These are phyloP conservation scores for Margaritispora aquatica DNA, from an alignment of 495 filamentous ascomycete genomes.

Conservation along the genomic window DNA sequence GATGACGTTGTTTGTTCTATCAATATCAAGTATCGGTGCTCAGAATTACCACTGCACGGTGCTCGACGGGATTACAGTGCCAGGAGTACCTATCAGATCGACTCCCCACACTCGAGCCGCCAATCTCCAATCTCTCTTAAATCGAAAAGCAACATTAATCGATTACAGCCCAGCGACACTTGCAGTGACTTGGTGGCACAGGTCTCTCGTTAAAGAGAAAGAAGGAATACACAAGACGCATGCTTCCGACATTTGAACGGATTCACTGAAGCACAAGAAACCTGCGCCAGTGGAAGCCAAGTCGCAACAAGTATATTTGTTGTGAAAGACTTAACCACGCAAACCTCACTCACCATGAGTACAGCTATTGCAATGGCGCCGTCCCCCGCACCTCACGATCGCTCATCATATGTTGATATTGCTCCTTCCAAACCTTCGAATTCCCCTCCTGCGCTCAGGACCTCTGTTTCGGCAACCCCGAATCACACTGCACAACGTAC, in stretches of 20 bases:
- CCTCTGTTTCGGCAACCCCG: conserved; percentile 32
- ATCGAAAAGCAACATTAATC: conserved; percentile 12
- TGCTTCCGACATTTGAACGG: conserved; percentile 12
- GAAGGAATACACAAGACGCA: conserved; percentile 21
- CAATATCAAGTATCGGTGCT: not conserved
- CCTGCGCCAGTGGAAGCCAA: not conserved
- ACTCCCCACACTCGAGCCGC: not conserved
- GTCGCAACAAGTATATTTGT: conserved; percentile 1
- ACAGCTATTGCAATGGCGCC: conserved; percentile 54
- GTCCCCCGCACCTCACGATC: conserved; percentile 52
- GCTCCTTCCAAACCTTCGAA: conserved; percentile 36
- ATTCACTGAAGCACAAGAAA: conserved; percentile 14
- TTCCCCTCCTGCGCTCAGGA: conserved; percentile 32
- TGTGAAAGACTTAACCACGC: not conserved
- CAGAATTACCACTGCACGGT: not conserved
- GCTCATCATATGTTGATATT: conserved; percentile 36
- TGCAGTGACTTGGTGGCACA: conserved; percentile 22
- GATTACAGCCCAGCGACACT: conserved; percentile 15
- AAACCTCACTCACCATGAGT: conserved; percentile 40
- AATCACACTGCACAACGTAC: conserved; percentile 38
- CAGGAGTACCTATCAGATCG: not conserved
- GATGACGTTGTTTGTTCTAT: not conserved
- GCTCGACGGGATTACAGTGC: not conserved
- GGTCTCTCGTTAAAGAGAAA: conserved; percentile 20
- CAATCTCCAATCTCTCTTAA: not conserved